Percentiles rank a stretch among this genome's conserved stretches.
phyloP scores from a whole-genome alignment of 2,329 filamentous ascomycete species.

The Sclerotinia sclerotiorum region DNA sequence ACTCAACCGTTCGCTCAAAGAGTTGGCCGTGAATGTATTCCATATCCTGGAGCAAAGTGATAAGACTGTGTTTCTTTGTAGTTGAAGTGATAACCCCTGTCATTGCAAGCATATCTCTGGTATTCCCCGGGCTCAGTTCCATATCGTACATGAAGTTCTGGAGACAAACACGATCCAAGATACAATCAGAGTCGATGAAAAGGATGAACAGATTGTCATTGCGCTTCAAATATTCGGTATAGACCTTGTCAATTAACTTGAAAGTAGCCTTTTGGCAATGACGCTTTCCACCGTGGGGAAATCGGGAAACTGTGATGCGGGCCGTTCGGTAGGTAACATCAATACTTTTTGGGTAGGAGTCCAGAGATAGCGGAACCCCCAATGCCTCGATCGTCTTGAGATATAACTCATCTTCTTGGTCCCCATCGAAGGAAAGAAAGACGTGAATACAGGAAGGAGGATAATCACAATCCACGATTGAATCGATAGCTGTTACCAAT shows the following conservation, averaged over 20 bases:
- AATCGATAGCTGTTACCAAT: conserved; percentile 82
- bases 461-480: conserved; percentile 91
- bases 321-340: conserved; percentile 82
- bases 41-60: conserved; percentile 95
- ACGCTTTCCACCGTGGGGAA: conserved; percentile 89
- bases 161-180: conserved; percentile 84
- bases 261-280: conserved; percentile 93
- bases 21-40: conserved; percentile 97
- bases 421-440: conserved; percentile 93
- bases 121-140: conserved; percentile 92
- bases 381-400: conserved; percentile 81
- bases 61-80: conserved; percentile 80
- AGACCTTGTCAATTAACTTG: conserved; percentile 89
- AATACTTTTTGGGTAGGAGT: conserved; percentile 83
- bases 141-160: conserved; percentile 99
- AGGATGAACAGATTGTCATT: conserved; percentile 94
- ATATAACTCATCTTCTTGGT: conserved; percentile 84
- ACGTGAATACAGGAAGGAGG: conserved; percentile 89
- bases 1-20: conserved; percentile 94
- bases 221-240: conserved; percentile 77
- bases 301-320: conserved; percentile 86
- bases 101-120: conserved; percentile 93
- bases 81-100: conserved; percentile 96
- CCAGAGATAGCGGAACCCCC: conserved; percentile 74
- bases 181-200: conserved; percentile 97